These are phyloP conservation scores for Linanthus parryae DNA, from an alignment of 148 eudicot species.

Conservation along the genomic window DNA sequence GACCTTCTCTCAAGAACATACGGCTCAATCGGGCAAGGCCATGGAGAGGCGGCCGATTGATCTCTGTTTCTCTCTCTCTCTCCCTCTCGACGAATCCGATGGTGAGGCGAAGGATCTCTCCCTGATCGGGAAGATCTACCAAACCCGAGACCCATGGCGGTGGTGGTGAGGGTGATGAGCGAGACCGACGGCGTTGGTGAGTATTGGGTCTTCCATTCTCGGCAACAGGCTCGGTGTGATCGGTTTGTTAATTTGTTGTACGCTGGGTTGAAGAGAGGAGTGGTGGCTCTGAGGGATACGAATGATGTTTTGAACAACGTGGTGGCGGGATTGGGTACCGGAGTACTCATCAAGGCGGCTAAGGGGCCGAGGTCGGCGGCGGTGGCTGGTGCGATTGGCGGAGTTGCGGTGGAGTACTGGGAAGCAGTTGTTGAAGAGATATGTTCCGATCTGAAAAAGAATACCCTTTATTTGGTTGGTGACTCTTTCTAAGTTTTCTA, in stretches of 20 bases:
- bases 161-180: no score
- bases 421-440: slow-evolving; percentile 58
- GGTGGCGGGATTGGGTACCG: slow-evolving; percentile 76
- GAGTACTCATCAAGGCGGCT: slow-evolving; percentile 67
- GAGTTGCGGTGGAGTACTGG: slow-evolving; percentile 45
- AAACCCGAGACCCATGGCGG: no score
- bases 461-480: neutral
- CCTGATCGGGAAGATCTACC: no score
- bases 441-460: slow-evolving; percentile 37
- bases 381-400: slow-evolving; percentile 77
- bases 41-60: no score
- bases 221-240: slow-evolving; percentile 10
- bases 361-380: slow-evolving; percentile 66
- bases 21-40: no score
- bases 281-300: slow-evolving; percentile 45
- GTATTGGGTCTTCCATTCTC: no score
- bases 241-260: slow-evolving; percentile 8
- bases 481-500: neutral
- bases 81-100: no score
- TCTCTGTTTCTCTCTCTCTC: no score
- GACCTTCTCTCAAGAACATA: no score
- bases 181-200: no score
- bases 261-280: slow-evolving; percentile 68
- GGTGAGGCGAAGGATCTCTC: no score
- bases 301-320: slow-evolving; percentile 67